These are phyloP conservation scores for Raphanus raphanistrum DNA, from an alignment of 345 rosid species.

Conservation along the genomic window DNA sequence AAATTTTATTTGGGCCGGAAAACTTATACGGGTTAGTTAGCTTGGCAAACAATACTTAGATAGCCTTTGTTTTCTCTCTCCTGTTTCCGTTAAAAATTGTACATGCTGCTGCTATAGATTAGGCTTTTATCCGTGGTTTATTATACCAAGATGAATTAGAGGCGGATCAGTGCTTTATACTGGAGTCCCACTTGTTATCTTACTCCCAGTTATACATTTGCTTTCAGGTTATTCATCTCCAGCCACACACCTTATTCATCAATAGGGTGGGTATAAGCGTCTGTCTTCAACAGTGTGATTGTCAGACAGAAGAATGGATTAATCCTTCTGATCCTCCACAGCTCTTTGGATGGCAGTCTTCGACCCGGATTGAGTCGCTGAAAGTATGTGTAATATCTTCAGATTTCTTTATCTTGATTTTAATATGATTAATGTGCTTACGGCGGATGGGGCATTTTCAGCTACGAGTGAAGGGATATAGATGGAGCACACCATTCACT, in stretches of 20 bases:
- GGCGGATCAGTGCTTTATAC: conserved; percentile 10
- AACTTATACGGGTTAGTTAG: neutral
- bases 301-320: conserved; percentile 73
- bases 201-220: conserved; percentile 14
- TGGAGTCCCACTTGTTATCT: conserved; percentile 10
- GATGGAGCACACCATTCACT: conserved; percentile 90
- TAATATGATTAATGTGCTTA: conserved; percentile 17
- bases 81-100: conserved; percentile 4
- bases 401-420: neutral
- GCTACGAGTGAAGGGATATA: conserved; percentile 73
- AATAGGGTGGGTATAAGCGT: conserved; percentile 77
- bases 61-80: conserved; percentile 5
- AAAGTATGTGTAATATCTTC: conserved; percentile 54
- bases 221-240: conserved; percentile 85
- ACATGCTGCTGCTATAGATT: conserved; percentile 7
- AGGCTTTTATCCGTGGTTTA: neutral
- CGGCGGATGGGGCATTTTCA: conserved; percentile 36
- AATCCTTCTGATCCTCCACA: conserved; percentile 88
- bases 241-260: conserved; percentile 80
- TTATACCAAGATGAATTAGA: conserved; percentile 23
- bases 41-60: conserved; percentile 6
- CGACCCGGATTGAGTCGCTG: conserved; percentile 61
- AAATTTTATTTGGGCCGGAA: conserved; percentile 3
- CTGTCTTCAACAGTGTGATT: conserved; percentile 86
- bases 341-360: conserved; percentile 73